Evolutionary conservation across 2,329 filamentous ascomycete species (phyloP).

Genomic region (Aspergillus pseudotamarii): DNA sequence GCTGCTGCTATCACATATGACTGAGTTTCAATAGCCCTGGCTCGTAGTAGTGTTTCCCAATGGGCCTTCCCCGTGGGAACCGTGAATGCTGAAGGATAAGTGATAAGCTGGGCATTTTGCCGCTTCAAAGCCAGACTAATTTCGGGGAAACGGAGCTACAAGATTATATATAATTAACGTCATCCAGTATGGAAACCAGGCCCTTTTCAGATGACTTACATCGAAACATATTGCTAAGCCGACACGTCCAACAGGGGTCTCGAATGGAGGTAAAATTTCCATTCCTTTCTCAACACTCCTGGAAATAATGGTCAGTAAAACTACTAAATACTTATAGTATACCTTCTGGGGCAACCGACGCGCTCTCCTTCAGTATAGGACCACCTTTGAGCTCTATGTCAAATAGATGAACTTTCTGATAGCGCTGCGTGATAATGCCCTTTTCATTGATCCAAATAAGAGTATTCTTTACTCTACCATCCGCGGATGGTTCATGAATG

Average conservation of each 20-base stretch:
- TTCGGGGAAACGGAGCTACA: constrained; percentile 74
- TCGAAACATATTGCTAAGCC: constrained; percentile 90
- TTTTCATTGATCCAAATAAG: constrained; percentile 67
- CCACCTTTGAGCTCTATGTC: constrained; percentile 66
- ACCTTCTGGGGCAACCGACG: constrained; percentile 34
- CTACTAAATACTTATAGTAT: background rate
- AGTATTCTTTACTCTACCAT: constrained; percentile 62
- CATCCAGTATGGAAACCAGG: background rate
- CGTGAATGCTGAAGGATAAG: constrained; percentile 90
- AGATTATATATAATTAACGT: background rate
- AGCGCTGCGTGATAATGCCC: constrained; percentile 64
- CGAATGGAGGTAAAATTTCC: constrained; percentile 68
- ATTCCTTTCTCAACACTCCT: constrained; percentile 69
- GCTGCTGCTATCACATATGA: constrained; percentile 85
- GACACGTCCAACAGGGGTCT: constrained; percentile 72
- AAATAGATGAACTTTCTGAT: constrained; percentile 92
- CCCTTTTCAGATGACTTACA: constrained; percentile 38
- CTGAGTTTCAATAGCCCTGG: constrained; percentile 86
- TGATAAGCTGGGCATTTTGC: constrained; percentile 72
- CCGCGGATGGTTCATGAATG: constrained; percentile 72
- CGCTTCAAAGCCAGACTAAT: constrained; percentile 67
- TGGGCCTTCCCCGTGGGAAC: constrained; percentile 81
- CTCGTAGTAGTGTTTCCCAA: constrained; percentile 78
- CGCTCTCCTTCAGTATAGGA: constrained; percentile 64
- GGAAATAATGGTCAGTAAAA: background rate